These are phyloP conservation scores for Paxillus rubicundulus DNA, from an alignment of 768 basidiomycete species.

Conservation along the genomic window DNA sequence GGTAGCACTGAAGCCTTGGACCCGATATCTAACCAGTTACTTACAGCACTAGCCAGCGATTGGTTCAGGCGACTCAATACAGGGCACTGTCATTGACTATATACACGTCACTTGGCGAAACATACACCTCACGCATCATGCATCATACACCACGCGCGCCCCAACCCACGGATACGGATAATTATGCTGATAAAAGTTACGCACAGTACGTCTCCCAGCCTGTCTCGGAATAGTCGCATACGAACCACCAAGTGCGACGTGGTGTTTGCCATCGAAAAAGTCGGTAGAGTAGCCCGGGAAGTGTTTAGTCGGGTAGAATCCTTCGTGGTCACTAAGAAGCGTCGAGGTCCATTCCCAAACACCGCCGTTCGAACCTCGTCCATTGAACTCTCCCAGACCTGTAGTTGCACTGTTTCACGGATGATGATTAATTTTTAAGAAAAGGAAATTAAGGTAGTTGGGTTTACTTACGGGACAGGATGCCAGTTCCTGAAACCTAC, in stretches of 20 bases:
- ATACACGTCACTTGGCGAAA: no score
- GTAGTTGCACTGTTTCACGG: constrained; percentile 48
- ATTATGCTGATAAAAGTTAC: constrained; percentile 88
- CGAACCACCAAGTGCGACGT: constrained; percentile 82
- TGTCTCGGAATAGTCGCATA: constrained; percentile 84
- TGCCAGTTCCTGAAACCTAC: constrained; percentile 42
- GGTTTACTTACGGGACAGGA: constrained; percentile 60
- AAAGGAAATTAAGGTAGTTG: no score
- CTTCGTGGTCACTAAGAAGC: constrained; percentile 59
- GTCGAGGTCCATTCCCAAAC: constrained; percentile 97
- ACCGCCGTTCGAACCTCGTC: constrained; percentile 80
- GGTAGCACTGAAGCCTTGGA: no score
- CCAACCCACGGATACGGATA: constrained; percentile 79
- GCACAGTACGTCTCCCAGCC: constrained; percentile 62
- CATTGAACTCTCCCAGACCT: constrained; percentile 43
- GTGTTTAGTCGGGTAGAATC: constrained; percentile 66
- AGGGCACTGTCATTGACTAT: no score
- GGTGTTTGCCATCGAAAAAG: constrained; percentile 86
- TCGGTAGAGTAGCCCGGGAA: constrained; percentile 88
- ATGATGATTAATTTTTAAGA: no score
- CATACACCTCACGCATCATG: constrained; percentile 33
- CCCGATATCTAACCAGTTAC: no score
- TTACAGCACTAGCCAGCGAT: no score
- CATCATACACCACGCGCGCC: constrained; percentile 57
- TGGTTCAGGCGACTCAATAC: no score